A percentile compares a stretch with the other conserved stretches of the same genome.
Conservation (phyloP, 2,329 filamentous ascomycete genomes). For the Triangularia verruculosa region DNA sequence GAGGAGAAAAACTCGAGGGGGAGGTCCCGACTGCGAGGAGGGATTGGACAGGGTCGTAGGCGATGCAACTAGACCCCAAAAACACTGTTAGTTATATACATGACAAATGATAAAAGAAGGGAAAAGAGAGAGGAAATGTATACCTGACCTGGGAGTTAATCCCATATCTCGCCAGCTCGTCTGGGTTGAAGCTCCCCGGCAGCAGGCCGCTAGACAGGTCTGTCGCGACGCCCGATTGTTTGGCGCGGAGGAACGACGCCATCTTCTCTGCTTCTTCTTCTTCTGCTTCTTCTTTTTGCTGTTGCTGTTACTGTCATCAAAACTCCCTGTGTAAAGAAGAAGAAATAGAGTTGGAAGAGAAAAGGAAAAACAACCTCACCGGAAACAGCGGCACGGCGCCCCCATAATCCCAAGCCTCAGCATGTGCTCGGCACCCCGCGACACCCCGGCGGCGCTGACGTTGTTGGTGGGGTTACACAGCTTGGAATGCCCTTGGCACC, state of each 20-base stretch:
- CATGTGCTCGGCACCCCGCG: neutral
- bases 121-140: neutral
- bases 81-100: neutral
- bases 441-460: neutral
- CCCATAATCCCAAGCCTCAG: neutral
- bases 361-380: neutral
- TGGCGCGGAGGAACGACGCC: slow-evolving; percentile 84
- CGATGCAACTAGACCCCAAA: slow-evolving; percentile 59
- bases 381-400: neutral
- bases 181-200: slow-evolving; percentile 74
- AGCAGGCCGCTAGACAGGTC: slow-evolving; percentile 82
- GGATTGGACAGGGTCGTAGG: slow-evolving; percentile 92
- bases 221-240: slow-evolving; percentile 88
- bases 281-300: neutral
- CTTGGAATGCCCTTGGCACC: neutral
- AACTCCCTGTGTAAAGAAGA: neutral
- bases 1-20: slow-evolving; percentile 75
- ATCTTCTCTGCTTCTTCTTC: slow-evolving; percentile 44
- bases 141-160: slow-evolving; percentile 71
- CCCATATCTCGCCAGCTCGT: slow-evolving; percentile 80
- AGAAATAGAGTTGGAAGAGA: neutral
- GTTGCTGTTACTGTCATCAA: neutral
- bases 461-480: neutral
- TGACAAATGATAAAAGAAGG: neutral
- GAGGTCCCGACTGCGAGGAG: slow-evolving; percentile 88